Evolutionary conservation across 306 rosid species (phyloP).

Genomic region (Medicago ruthenica): DNA sequence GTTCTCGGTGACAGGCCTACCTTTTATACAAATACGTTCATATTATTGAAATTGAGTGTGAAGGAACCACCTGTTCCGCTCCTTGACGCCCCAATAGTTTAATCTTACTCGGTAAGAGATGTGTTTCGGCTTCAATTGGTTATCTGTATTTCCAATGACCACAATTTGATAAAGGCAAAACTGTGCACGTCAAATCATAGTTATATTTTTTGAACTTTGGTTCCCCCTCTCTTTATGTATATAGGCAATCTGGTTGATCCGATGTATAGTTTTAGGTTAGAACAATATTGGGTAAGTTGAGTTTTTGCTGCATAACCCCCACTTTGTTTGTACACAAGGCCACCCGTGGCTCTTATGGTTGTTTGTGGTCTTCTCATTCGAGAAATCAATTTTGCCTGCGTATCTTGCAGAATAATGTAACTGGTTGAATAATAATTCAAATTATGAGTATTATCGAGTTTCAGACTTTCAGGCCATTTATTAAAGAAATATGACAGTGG

Average conservation of each 20-base stretch:
- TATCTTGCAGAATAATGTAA: conserved; percentile 35
- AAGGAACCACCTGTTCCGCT: conserved; percentile 34
- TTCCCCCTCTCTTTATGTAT: neutral
- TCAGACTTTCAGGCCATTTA: neutral
- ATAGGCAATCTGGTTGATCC: conserved; percentile 35
- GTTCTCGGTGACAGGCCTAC: conserved; percentile 24
- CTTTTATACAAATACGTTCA: neutral
- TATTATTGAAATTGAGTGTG: conserved; percentile 13
- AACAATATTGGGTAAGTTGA: conserved; percentile 36
- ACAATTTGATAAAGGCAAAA: conserved; percentile 30
- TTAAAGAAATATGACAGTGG: conserved; percentile 2
- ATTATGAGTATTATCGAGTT: conserved; percentile 11
- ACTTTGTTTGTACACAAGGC: conserved; percentile 33
- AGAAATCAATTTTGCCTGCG: conserved; percentile 54
- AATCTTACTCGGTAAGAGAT: conserved; percentile 21
- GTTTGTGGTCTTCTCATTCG: conserved; percentile 42
- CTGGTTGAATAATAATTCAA: conserved; percentile 32
- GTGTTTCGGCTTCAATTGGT: conserved; percentile 29
- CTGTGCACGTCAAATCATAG: conserved; percentile 24
- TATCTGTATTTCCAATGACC: conserved; percentile 18
- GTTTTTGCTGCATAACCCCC: conserved; percentile 42
- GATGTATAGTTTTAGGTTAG: conserved; percentile 51
- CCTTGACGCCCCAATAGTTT: conserved; percentile 25
- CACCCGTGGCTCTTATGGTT: conserved; percentile 30
- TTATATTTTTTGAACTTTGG: neutral